These are phyloP conservation scores for Barnettozyma wickerhamii DNA, from an alignment of 805 yeast genomes.

Conservation along the genomic window DNA sequence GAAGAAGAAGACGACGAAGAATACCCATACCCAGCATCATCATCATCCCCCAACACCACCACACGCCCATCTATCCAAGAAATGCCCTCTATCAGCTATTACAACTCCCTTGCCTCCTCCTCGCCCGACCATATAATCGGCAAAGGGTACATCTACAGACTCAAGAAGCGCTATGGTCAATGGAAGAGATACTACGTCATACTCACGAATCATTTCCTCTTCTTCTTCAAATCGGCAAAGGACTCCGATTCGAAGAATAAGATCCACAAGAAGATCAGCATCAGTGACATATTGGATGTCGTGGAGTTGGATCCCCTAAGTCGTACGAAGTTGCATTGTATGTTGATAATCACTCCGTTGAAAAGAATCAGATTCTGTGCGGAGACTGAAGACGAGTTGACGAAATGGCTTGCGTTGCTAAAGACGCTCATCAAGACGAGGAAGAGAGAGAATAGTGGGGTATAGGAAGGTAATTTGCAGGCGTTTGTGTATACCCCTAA, in stretches of 20 bases:
- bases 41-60: no score
- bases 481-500: no score
- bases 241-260: constrained; percentile 16
- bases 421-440: constrained; percentile 30
- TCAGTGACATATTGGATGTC: constrained; percentile 39
- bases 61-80: no score
- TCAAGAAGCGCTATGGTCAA: constrained; percentile 40
- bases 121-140: constrained; percentile 34
- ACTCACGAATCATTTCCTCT: constrained; percentile 36
- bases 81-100: constrained; percentile 9
- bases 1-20: background rate
- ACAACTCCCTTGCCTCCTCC: constrained; percentile 20
- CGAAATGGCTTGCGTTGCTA: constrained; percentile 44
- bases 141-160: constrained; percentile 37
- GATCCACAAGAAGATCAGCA: constrained; percentile 29
- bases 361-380: constrained; percentile 44
- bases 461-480: no score
- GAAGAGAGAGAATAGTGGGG: constrained; percentile 3
- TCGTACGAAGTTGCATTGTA: constrained; percentile 38
- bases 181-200: constrained; percentile 43
- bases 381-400: constrained; percentile 40
- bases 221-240: constrained; percentile 34
- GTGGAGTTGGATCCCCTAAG: constrained; percentile 47
- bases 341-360: constrained; percentile 42
- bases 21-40: no score